Conservation (phyloP, 2,329 filamentous ascomycete genomes). For the Ilyonectria destructans region DNA sequence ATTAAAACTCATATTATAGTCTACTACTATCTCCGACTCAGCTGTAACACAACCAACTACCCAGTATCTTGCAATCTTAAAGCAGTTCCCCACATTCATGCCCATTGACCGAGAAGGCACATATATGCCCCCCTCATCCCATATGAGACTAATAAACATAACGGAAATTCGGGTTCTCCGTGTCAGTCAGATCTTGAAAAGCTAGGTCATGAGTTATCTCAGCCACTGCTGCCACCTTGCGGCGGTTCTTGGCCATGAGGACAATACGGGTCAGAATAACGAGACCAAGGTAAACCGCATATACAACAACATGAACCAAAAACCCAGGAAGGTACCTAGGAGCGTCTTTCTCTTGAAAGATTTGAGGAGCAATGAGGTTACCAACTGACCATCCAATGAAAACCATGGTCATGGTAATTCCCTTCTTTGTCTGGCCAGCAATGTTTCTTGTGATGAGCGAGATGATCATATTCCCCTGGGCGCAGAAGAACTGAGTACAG, state of each 20-base stretch:
- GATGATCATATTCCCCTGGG: conserved; percentile 59
- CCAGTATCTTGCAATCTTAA: too few species aligned
- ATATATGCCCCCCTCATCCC: neutral
- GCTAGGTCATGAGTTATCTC: conserved; percentile 25
- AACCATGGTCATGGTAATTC: conserved; percentile 58
- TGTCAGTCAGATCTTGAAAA: conserved; percentile 31
- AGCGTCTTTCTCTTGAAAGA: conserved; percentile 45
- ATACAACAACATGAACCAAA: conserved; percentile 22
- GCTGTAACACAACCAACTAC: too few species aligned
- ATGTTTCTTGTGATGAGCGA: conserved; percentile 60
- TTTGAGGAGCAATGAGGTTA: conserved; percentile 60
- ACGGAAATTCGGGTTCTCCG: conserved; percentile 32
- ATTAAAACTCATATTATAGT: too few species aligned
- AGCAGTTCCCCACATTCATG: too few species aligned
- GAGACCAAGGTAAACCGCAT: conserved; percentile 21
- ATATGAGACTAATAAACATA: conserved; percentile 25
- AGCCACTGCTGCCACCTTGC: conserved; percentile 12
- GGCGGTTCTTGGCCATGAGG: conserved; percentile 21
- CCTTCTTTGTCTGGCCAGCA: conserved; percentile 62
- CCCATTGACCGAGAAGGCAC: too few species aligned
- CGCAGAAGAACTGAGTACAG: conserved; percentile 62
- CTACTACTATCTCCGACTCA: too few species aligned
- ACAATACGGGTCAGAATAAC: conserved; percentile 21
- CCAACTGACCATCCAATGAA: conserved; percentile 61
- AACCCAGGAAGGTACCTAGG: conserved; percentile 26